phyloP scores from a whole-genome alignment of 257 asterid species.

The Solanum dulcamara region DNA sequence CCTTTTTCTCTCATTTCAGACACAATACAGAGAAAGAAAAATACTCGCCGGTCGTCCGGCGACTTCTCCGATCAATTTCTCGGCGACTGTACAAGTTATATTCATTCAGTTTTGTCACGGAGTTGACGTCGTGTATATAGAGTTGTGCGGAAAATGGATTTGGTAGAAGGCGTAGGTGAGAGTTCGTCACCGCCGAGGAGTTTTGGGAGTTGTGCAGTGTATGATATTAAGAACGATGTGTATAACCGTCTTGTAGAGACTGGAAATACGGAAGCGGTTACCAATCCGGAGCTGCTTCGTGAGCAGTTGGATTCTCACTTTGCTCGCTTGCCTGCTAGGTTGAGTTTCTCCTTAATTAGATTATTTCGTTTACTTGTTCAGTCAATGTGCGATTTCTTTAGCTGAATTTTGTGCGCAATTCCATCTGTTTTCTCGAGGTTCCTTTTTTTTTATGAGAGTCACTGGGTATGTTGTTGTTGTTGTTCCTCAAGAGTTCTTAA shows the following conservation, averaged over 20 bases:
- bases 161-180: constrained; percentile 82
- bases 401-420: not conserved
- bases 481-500: no score
- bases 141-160: no score
- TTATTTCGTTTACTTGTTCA: not conserved
- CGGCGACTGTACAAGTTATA: constrained; percentile 12
- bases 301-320: constrained; percentile 76
- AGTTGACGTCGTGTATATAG: not conserved
- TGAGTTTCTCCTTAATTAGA: not conserved
- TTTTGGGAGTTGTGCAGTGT: constrained; percentile 47
- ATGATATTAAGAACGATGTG: constrained; percentile 55
- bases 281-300: constrained; percentile 50
- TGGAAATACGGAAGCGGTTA: constrained; percentile 51
- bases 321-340: constrained; percentile 84
- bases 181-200: constrained; percentile 88
- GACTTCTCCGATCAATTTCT: constrained; percentile 4
- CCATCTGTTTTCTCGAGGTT: not conserved
- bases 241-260: constrained; percentile 54
- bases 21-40: not conserved
- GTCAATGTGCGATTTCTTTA: not conserved
- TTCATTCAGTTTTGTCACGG: not conserved
- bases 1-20: constrained; percentile 6
- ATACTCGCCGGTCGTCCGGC: not conserved
- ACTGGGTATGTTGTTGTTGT: no score
- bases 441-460: no score